These are phyloP conservation scores for Pythium periplocum DNA, from an alignment of 352 stramenopile genomes.

Conservation along the genomic window DNA sequence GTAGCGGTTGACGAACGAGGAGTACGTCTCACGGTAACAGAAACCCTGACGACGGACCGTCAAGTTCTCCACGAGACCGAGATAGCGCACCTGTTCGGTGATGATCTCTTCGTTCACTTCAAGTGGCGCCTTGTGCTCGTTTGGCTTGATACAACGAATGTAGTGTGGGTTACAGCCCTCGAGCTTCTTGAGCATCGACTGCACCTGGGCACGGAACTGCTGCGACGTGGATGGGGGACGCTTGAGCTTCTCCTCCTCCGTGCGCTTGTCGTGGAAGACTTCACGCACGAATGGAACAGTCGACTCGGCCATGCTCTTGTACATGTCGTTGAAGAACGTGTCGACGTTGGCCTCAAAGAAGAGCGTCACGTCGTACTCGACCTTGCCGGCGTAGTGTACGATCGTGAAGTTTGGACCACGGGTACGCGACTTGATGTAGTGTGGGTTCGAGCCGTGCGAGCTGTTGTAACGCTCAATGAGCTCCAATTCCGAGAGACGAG, in stretches of 20 bases:
- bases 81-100: conserved; percentile 70
- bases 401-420: conserved; percentile 73
- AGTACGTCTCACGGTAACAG: conserved; percentile 80
- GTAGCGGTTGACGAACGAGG: conserved; percentile 80
- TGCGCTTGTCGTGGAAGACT: conserved; percentile 76
- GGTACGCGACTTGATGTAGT: conserved; percentile 73
- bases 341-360: conserved; percentile 86
- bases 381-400: conserved; percentile 80
- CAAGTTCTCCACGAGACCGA: conserved; percentile 80
- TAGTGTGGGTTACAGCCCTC: conserved; percentile 88
- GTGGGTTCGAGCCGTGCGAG: conserved; percentile 58
- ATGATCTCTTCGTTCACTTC: conserved; percentile 63
- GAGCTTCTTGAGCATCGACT: conserved; percentile 77
- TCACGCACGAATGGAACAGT: conserved; percentile 69
- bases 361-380: conserved; percentile 81
- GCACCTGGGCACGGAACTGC: conserved; percentile 79
- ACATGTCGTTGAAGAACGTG: conserved; percentile 82
- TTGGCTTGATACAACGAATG: conserved; percentile 90
- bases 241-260: conserved; percentile 79
- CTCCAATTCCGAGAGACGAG: conserved; percentile 60
- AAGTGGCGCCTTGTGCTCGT: conserved; percentile 82
- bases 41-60: conserved; percentile 81
- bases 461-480: conserved; percentile 77
- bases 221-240: conserved; percentile 77
- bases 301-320: conserved; percentile 65